Percentiles rank a stretch among this genome's conserved stretches.
Conservation (phyloP, 2,329 filamentous ascomycete genomes). For the Pseudogymnoascus sp. region DNA sequence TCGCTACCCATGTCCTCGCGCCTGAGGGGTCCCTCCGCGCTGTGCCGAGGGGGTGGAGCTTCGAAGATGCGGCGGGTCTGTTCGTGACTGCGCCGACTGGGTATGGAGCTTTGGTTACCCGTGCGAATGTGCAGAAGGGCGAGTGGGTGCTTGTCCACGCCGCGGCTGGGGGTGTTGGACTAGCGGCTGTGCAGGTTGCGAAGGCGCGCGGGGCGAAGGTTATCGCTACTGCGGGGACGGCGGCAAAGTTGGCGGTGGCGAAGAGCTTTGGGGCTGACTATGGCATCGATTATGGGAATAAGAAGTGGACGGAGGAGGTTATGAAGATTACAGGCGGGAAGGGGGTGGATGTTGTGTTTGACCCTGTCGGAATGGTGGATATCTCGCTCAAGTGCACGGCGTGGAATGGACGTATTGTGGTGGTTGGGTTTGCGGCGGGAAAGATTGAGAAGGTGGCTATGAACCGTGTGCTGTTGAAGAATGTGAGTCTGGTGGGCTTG, state of each 20-base stretch:
- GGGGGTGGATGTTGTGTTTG: constrained; percentile 84
- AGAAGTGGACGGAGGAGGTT: constrained; percentile 58
- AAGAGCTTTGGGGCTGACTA: constrained; percentile 77
- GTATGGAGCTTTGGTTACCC: constrained; percentile 72
- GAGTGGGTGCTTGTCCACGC: constrained; percentile 89
- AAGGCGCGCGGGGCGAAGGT: constrained; percentile 88
- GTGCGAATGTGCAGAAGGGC: constrained; percentile 68
- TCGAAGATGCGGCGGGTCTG: constrained; percentile 74
- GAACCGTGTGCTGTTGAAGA: constrained; percentile 89
- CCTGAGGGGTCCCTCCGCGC: constrained; percentile 60
- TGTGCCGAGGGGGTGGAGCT: constrained; percentile 74
- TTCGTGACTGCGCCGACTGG: constrained; percentile 89
- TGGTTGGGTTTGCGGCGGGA: constrained; percentile 83
- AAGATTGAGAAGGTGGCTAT: constrained; percentile 85
- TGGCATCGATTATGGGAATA: constrained; percentile 64
- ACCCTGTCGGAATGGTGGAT: constrained; percentile 86
- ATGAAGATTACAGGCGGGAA: constrained; percentile 63
- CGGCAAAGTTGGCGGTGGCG: constrained; percentile 73
- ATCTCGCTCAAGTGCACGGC: constrained; percentile 82
- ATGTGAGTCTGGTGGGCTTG: constrained; percentile 80
- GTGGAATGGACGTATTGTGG: constrained; percentile 82
- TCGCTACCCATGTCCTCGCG: constrained; percentile 66
- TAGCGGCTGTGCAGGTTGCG: constrained; percentile 87
- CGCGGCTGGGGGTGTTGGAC: constrained; percentile 81
- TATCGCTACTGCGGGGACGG: constrained; percentile 80